Evolutionary conservation across 805 yeast species (phyloP).

Genomic region (Allodekkera sacchari): DNA sequence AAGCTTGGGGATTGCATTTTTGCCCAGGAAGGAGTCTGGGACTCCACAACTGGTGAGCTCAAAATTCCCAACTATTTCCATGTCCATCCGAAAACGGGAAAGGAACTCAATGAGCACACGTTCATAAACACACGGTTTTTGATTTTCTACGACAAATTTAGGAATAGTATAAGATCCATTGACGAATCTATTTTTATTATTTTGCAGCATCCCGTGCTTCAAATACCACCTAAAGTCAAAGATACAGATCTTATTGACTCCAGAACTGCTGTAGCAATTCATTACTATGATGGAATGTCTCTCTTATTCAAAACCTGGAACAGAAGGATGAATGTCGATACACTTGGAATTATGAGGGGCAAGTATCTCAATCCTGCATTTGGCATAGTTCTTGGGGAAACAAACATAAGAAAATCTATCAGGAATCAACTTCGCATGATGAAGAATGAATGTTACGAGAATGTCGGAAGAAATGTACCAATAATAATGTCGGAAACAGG

Average conservation of each 20-base stretch:
- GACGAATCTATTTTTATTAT: slow-evolving; percentile 45
- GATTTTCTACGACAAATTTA: slow-evolving; percentile 48
- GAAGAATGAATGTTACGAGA: slow-evolving; percentile 50
- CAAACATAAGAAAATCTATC: slow-evolving; percentile 65
- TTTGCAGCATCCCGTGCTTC: slow-evolving; percentile 77
- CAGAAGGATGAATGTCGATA: slow-evolving; percentile 72
- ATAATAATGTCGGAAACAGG: slow-evolving; percentile 90
- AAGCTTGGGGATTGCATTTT: slow-evolving; percentile 67
- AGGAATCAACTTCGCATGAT: slow-evolving; percentile 61
- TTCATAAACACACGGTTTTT: slow-evolving; percentile 63
- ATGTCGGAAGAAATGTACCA: slow-evolving; percentile 60
- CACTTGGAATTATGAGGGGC: slow-evolving; percentile 79
- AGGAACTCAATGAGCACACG: slow-evolving; percentile 35
- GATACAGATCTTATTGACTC: slow-evolving; percentile 45
- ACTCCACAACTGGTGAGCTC: slow-evolving; percentile 29
- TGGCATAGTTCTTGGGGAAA: slow-evolving; percentile 76
- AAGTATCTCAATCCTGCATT: slow-evolving; percentile 63
- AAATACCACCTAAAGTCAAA: slow-evolving; percentile 60
- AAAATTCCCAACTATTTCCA: slow-evolving; percentile 45
- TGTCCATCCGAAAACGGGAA: slow-evolving; percentile 29
- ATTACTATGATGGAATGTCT: slow-evolving; percentile 92
- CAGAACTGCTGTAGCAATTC: slow-evolving; percentile 72
- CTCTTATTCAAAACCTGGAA: slow-evolving; percentile 91
- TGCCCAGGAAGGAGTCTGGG: slow-evolving; percentile 79
- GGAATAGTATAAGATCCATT: slow-evolving; percentile 36